phyloP scores from a whole-genome alignment of 73 alveolate species.

The Paramecium pentaurelia region DNA sequence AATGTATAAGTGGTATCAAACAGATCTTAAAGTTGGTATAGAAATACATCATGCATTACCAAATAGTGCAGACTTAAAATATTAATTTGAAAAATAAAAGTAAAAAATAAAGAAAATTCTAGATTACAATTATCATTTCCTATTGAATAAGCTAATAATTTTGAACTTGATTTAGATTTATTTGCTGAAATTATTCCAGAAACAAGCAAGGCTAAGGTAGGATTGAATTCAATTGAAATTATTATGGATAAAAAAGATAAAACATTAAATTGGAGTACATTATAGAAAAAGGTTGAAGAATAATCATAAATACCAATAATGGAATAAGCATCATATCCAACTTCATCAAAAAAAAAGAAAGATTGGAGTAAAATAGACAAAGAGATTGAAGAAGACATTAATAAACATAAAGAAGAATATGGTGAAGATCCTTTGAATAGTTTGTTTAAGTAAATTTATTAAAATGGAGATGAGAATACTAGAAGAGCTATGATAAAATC shows the following conservation, averaged over 20 bases:
- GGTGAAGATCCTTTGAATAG: slow-evolving; percentile 93
- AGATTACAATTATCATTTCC: slow-evolving; percentile 47
- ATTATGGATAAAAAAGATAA: slow-evolving; percentile 56
- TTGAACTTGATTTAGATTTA: slow-evolving; percentile 47
- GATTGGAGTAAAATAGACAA: slow-evolving; percentile 95
- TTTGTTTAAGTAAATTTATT: slow-evolving; percentile 92
- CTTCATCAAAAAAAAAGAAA: slow-evolving; percentile 78
- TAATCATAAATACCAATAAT: not conserved
- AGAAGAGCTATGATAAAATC: slow-evolving; percentile 98
- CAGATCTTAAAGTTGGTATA: slow-evolving; percentile 42
- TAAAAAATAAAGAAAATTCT: not conserved
- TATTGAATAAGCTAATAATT: not conserved
- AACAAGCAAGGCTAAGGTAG: slow-evolving; percentile 50
- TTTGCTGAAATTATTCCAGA: slow-evolving; percentile 50
- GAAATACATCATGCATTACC: slow-evolving; percentile 51
- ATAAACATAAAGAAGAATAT: slow-evolving; percentile 85
- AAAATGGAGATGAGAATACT: slow-evolving; percentile 95
- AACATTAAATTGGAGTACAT: not conserved
- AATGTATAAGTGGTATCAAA: slow-evolving; percentile 53
- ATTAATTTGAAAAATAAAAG: slow-evolving; percentile 23
- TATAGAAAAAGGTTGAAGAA: not conserved
- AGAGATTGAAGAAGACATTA: slow-evolving; percentile 89
- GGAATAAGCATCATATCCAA: slow-evolving; percentile 89
- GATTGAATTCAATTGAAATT: slow-evolving; percentile 44
- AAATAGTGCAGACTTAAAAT: slow-evolving; percentile 34